Evolutionary conservation across 2,329 filamentous ascomycete genomes (phyloP).

Genomic region (Ilyonectria mors-panacis): DNA sequence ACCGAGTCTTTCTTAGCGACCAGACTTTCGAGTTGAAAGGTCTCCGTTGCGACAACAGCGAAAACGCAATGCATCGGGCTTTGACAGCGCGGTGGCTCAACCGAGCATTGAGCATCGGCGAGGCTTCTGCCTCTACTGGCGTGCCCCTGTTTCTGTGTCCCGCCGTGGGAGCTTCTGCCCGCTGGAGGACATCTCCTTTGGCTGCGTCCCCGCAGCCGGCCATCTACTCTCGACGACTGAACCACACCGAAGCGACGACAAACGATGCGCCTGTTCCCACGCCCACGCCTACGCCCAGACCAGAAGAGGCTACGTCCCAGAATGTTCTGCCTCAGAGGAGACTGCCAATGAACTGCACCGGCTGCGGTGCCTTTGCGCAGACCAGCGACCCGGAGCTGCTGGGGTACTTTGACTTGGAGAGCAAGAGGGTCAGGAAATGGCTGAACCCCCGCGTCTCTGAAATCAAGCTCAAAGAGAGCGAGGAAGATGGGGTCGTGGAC

Average conservation of each 20-base stretch:
- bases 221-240: constrained; percentile 43
- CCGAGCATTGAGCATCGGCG: constrained; percentile 59
- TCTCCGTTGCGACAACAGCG: constrained; percentile 24
- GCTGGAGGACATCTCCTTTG: constrained; percentile 27
- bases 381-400: constrained; percentile 65
- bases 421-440: constrained; percentile 67
- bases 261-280: constrained; percentile 13
- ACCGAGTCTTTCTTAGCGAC: constrained; percentile 29
- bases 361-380: constrained; percentile 77
- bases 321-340: constrained; percentile 34
- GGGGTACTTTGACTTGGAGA: constrained; percentile 69
- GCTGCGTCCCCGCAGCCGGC: constrained; percentile 28
- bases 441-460: constrained; percentile 44
- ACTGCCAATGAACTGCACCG: constrained; percentile 72
- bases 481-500: constrained; percentile 64
- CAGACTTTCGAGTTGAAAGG: constrained; percentile 1
- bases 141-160: constrained; percentile 67
- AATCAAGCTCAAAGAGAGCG: constrained; percentile 31
- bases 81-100: constrained; percentile 60
- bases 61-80: constrained; percentile 60
- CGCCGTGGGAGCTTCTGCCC: constrained; percentile 51
- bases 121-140: constrained; percentile 54
- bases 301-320: neutral
- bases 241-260: constrained; percentile 46
- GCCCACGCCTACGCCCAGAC: neutral